Percentiles rank a stretch among this genome's conserved stretches.
These are phyloP conservation scores for Chlamydomonas asymmetrica DNA, from an alignment of 139 green algal genomes.

Conservation along the genomic window DNA sequence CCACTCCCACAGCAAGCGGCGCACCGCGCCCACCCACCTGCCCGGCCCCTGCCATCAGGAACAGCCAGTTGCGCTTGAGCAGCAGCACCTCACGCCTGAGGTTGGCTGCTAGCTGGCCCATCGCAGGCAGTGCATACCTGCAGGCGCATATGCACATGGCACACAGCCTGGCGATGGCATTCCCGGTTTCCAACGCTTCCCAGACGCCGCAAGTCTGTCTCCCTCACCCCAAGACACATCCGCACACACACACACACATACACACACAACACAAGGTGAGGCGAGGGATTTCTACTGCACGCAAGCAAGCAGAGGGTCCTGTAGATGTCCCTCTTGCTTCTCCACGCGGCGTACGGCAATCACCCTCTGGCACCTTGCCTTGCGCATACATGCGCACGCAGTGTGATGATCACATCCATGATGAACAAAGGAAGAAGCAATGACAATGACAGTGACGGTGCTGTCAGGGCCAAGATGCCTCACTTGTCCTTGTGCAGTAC, in stretches of 20 bases:
- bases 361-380: background rate
- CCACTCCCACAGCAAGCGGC: no score
- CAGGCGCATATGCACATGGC: background rate
- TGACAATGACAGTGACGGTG: no score
- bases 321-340: no score
- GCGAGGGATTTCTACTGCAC: no score
- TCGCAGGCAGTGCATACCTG: background rate
- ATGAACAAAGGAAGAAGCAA: background rate
- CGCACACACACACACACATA: background rate
- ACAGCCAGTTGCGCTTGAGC: background rate
- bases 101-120: background rate
- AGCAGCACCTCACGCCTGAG: constrained; percentile 6
- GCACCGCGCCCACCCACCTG: no score
- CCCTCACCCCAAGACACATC: background rate
- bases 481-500: constrained; percentile 34
- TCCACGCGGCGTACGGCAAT: background rate
- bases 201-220: background rate
- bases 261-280: no score
- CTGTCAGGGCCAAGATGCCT: background rate
- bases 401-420: background rate
- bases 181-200: background rate
- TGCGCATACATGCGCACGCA: background rate
- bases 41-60: constrained; percentile 8
- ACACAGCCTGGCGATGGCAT: background rate
- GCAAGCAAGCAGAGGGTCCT: background rate